Conservation (phyloP, 495 filamentous ascomycete genomes). For the Penicillium herquei region DNA sequence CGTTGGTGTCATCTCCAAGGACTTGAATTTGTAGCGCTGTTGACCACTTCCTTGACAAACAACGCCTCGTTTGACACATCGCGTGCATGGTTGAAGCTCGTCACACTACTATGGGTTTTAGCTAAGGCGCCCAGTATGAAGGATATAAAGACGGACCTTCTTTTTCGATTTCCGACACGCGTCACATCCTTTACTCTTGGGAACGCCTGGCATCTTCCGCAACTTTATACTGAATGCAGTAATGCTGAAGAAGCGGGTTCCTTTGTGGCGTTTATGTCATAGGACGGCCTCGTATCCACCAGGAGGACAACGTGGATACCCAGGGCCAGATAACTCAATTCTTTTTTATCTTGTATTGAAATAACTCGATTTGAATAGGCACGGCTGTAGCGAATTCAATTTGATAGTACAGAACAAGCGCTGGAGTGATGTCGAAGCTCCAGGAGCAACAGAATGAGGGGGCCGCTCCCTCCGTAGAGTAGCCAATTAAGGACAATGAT, state of each 20-base stretch:
- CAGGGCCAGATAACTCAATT: too few relatives aligned
- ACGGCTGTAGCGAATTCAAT: too few relatives aligned
- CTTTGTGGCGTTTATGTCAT: not conserved
- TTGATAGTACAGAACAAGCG: too few relatives aligned
- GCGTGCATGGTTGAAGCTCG: conserved; percentile 34
- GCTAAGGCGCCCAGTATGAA: not conserved
- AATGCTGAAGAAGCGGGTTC: not conserved
- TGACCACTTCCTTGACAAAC: conserved; percentile 40
- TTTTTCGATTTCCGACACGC: conserved; percentile 49
- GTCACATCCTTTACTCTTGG: conserved; percentile 45
- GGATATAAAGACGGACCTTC: conserved; percentile 27
- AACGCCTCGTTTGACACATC: conserved; percentile 40
- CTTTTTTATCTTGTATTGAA: too few relatives aligned
- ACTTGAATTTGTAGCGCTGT: conserved; percentile 43
- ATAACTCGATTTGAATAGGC: too few relatives aligned
- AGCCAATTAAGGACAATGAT: too few relatives aligned
- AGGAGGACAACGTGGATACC: not conserved
- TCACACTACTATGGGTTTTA: conserved; percentile 31
- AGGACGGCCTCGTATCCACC: not conserved
- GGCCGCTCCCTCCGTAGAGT: too few relatives aligned
- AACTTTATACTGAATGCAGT: not conserved
- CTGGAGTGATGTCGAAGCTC: too few relatives aligned
- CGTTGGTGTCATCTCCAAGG: not conserved
- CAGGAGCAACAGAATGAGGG: too few relatives aligned
- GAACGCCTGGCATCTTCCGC: conserved; percentile 43